Evolutionary conservation across 1,139 yeast genomes (phyloP), one percentile per base, ranked within the genome.

Genomic region (Yamadazyma mexicana): DNA sequence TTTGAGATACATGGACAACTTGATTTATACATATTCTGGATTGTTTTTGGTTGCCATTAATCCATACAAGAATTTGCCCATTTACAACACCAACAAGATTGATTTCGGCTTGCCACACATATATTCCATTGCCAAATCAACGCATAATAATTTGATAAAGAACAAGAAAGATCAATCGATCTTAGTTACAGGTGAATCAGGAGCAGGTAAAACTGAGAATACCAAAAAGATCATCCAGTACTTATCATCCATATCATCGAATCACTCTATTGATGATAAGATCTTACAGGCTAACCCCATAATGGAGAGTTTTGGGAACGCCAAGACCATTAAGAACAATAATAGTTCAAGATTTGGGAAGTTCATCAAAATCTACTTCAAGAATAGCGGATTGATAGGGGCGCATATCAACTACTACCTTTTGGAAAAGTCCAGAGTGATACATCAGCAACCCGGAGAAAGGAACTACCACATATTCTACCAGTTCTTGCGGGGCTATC

Each of bases 311-410:
- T 94, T 94, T 62, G 99, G 99, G 50, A 94, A 94, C 62, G 95
- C 99, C 1, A 96, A 92, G 54, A 94, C 99, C 0, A 88, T 89
- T 22, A 79, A 94, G 50, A 94, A 94, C 59, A 84, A 91, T 59
- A 94, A 94, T 59, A 89, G 98, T 8, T 92, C 98, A 9, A 78
- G 99, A 56, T 94, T 94, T 59, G 99, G 99, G 35, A 94, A 94
- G 62, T 94, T 92, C 58, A 88, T 94, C 47, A 84, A 92, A 53
- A 87, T 94, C 43, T 89, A 81, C 59, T 88, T 92, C 53, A 74
- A 79, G 41, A 74, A 79, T 39, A 55, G 67, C 2, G 64, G 73
- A 9, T 83, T 94, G 31, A 73, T 79, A 17, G 97, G 97, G 9
- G 98, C 98, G 9, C 83, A 87, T 47, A 88, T 94, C 40, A 96